Evolutionary conservation across 345 rosid species (phyloP), one percentile per base, ranked within the genome.

Genomic region (Linum usitatissimum): DNA sequence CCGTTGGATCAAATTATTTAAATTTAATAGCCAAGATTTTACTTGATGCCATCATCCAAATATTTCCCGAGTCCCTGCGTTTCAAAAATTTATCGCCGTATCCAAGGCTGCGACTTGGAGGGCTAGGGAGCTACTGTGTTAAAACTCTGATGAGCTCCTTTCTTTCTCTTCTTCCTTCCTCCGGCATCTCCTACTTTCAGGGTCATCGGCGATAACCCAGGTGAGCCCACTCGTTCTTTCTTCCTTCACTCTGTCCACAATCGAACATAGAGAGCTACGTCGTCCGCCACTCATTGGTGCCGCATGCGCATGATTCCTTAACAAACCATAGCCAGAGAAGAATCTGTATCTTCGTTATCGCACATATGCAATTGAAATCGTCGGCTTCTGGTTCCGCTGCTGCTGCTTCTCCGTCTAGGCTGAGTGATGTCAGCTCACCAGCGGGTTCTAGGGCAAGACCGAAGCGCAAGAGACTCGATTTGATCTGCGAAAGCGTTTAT

Each of bases 391-490:
- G 73, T 63, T 82, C 81, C 20, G 63, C 51, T 71, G 65, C 73
- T 61, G 80, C 81, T 19, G 63, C 55, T 73, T 77, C 86, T 59
- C 75, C 81, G 6, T 65, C 78, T 51, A 79, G 64, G 62, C 71
- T 64, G 59, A 69, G 66, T 68, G 67, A 66, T 62, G 64, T 62
- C 34, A 66, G 58, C 30, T 34, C 38, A 34, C 68, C 66, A 57
- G 77, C 71, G 12, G 88, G 84, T 49, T 74, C 84, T 73, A 80
- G 97, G 69, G 71, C 83, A 56, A 82, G 81, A 14, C 81, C 68
- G 80, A 91, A 83, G 83, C 89, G 83, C 59, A 92, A 92, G 82
- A 86, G 90, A 71, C 85, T 92, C n/a, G 91, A 85, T 70, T 82
- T 95, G 28, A 92, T 92, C 55, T 81, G 84, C 53, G 98, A 89